A percentile compares a stretch with the other conserved stretches of the same genome.
These are phyloP conservation scores for Coniosporium tulheliwenetii DNA, from an alignment of 2,329 filamentous ascomycete genomes.

Conservation along the genomic window DNA sequence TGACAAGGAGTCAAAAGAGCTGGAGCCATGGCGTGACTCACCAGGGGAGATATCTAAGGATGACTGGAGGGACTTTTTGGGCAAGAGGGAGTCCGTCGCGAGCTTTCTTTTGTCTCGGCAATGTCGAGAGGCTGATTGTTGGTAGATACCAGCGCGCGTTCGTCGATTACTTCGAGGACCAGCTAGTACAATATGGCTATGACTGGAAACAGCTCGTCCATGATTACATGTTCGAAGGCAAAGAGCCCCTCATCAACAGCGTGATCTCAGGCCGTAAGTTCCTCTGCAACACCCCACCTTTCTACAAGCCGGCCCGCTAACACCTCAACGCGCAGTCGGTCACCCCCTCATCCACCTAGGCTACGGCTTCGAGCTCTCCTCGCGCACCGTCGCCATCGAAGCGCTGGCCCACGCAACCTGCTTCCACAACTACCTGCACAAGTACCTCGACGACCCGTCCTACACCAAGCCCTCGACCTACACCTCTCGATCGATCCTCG, in stretches of 20 bases:
- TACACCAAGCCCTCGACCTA: slow-evolving; percentile 52
- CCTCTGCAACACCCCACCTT: slow-evolving; percentile 4
- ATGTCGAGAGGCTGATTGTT: not conserved
- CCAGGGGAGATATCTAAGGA: slow-evolving; percentile 67
- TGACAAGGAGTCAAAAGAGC: slow-evolving; percentile 52
- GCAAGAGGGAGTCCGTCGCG: slow-evolving; percentile 44
- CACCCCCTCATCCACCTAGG: slow-evolving; percentile 88
- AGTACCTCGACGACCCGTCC: slow-evolving; percentile 52
- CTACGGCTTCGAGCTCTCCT: slow-evolving; percentile 84
- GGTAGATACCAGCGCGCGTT: slow-evolving; percentile 70
- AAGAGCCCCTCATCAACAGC: slow-evolving; percentile 66
- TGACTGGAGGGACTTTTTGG: slow-evolving; percentile 79
- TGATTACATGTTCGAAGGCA: slow-evolving; percentile 59
- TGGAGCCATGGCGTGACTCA: slow-evolving; percentile 71
- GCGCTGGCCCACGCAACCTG: slow-evolving; percentile 55
- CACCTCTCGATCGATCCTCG: slow-evolving; percentile 44
- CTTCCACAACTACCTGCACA: slow-evolving; percentile 41
- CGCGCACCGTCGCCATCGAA: slow-evolving; percentile 76
- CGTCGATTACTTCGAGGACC: slow-evolving; percentile 91
- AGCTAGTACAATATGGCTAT: slow-evolving; percentile 61
- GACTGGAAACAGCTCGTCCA: slow-evolving; percentile 68
- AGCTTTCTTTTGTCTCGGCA: slow-evolving; percentile 2
- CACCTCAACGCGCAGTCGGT: slow-evolving; percentile 41
- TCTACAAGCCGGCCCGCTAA: slow-evolving; percentile 1
- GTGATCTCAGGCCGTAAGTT: slow-evolving; percentile 61